Conservation (phyloP, 352 stramenopile species). For the Pythium chondricola region DNA sequence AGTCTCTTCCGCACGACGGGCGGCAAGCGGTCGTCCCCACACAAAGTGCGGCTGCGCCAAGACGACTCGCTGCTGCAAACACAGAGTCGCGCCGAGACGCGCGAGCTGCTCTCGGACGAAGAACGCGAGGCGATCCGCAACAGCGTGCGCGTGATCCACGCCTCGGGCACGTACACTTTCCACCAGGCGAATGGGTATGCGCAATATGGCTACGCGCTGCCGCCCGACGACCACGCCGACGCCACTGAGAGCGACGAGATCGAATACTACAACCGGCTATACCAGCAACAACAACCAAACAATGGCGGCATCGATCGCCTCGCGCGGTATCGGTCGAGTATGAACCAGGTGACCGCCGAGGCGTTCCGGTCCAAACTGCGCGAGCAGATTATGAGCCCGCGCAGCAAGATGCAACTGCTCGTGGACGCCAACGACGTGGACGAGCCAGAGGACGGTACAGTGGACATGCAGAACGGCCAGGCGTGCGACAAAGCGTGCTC, state of each 20-base stretch:
- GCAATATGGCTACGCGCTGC: conserved; percentile 8
- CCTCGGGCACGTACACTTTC: conserved; percentile 3
- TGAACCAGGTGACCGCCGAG: conserved; percentile 48
- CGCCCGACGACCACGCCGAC: conserved; percentile 10
- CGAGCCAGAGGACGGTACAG: conserved; percentile 5
- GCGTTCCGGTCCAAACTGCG: conserved; percentile 64
- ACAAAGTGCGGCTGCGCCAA: conserved; percentile 1
- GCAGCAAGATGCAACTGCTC: conserved; percentile 63
- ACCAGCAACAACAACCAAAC: conserved; percentile 2
- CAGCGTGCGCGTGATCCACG: conserved; percentile 16
- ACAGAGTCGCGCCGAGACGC: conserved; percentile 20
- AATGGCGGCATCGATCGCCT: conserved; percentile 1
- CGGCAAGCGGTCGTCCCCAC: conserved; percentile 1
- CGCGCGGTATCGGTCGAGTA: conserved; percentile 20
- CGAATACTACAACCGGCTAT: conserved; percentile 17
- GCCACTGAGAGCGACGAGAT: conserved; percentile 20
- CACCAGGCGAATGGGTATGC: background rate
- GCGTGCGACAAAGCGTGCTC: conserved; percentile 3
- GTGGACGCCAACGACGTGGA: conserved; percentile 10
- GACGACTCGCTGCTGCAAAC: conserved; percentile 17
- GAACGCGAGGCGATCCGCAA: conserved; percentile 21
- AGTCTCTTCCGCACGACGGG: conserved; percentile 9
- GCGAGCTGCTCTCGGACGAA: conserved; percentile 19
- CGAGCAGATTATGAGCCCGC: conserved; percentile 59
- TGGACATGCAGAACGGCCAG: background rate